Percentiles rank a stretch among this genome's conserved stretches.
These are phyloP conservation scores for Camelina hispida DNA, from an alignment of 345 rosid species.

Conservation along the genomic window DNA sequence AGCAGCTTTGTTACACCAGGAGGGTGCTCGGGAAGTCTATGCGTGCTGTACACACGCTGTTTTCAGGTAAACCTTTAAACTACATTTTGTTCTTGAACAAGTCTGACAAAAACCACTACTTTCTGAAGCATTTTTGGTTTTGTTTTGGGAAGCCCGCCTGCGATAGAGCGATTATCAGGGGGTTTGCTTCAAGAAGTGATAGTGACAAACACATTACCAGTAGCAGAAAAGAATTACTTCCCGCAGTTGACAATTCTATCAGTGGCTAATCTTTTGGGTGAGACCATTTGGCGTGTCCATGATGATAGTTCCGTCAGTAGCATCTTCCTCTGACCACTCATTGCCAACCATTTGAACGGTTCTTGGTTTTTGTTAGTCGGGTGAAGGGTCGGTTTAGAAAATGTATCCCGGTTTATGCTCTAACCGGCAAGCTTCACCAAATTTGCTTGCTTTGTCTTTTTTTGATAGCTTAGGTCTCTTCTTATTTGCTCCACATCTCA, in stretches of 20 bases:
- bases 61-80: slow-evolving; percentile 63
- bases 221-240: slow-evolving; percentile 72
- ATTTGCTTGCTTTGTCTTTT: not conserved
- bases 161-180: slow-evolving; percentile 74
- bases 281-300: slow-evolving; percentile 88
- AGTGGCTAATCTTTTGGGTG: slow-evolving; percentile 78
- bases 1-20: slow-evolving; percentile 94
- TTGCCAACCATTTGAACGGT: slow-evolving; percentile 12
- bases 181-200: slow-evolving; percentile 87
- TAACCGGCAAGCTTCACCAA: slow-evolving; percentile 19
- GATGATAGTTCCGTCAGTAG: slow-evolving; percentile 84
- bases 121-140: slow-evolving; percentile 21
- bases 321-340: slow-evolving; percentile 53
- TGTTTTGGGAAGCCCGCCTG: slow-evolving; percentile 64
- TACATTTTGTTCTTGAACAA: slow-evolving; percentile 4
- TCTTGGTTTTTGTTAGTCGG: slow-evolving; percentile 24
- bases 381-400: slow-evolving; percentile 5
- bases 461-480: slow-evolving; percentile 12
- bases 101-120: not conserved
- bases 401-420: slow-evolving; percentile 2
- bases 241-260: slow-evolving; percentile 76
- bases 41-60: slow-evolving; percentile 98
- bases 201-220: slow-evolving; percentile 74
- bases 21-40: slow-evolving; percentile 96
- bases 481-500: slow-evolving; percentile 12